Evolutionary conservation across 1,284 basidiomycete genomes (phyloP).

Genomic region (Mrakiaceae sp.): DNA sequence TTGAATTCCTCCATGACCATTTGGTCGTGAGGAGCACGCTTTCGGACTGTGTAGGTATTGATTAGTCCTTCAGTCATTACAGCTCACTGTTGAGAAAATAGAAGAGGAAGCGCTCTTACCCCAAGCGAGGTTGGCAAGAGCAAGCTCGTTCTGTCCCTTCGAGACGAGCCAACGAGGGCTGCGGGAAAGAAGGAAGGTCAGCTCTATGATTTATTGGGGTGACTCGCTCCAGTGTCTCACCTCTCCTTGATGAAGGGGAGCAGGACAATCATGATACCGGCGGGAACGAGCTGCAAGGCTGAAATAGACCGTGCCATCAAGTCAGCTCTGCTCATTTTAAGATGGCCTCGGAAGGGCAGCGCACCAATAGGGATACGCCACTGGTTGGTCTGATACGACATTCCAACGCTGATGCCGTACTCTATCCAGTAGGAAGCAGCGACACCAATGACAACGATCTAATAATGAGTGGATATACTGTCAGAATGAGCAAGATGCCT

Average conservation of each 20-base stretch:
- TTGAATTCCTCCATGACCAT: constrained; percentile 42
- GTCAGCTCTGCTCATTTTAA: not conserved
- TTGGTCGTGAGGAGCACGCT: constrained; percentile 40
- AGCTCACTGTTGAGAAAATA: too few species aligned
- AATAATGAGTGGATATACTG: too few species aligned
- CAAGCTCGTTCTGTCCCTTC: constrained; percentile 44
- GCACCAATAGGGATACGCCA: constrained; percentile 32
- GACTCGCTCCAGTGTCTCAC: not conserved
- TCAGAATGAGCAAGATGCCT: too few species aligned
- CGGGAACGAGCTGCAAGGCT: constrained; percentile 22
- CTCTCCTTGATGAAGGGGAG: constrained; percentile 49
- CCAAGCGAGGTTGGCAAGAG: constrained; percentile 43
- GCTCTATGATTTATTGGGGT: too few species aligned
- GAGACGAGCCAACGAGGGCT: constrained; percentile 20
- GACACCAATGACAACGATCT: constrained; percentile 45
- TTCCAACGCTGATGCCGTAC: constrained; percentile 1
- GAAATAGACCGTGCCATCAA: not conserved
- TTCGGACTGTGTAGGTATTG: constrained; percentile 39
- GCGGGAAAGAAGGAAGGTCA: too few species aligned
- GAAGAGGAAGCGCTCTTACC: too few species aligned
- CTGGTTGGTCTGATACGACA: constrained; percentile 11
- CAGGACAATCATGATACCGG: constrained; percentile 60
- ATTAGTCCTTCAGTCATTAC: too few species aligned
- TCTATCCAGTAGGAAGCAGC: constrained; percentile 21
- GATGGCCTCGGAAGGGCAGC: not conserved